These are phyloP conservation scores for Microbotryum scabiosae DNA, from an alignment of 1,284 basidiomycete genomes.

Conservation along the genomic window DNA sequence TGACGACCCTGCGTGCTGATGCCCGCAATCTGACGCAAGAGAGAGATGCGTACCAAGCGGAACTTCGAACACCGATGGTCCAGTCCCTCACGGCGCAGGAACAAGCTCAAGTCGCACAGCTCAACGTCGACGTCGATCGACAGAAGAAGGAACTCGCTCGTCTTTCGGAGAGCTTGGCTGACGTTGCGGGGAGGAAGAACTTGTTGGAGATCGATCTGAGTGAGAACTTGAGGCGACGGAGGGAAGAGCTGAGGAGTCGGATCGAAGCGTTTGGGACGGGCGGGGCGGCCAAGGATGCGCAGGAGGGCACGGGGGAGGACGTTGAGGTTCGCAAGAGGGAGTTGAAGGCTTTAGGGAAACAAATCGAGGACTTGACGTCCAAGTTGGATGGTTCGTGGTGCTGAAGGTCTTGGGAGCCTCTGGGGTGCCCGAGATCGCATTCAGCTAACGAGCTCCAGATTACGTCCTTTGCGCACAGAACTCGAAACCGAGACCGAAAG, in stretches of 20 bases:
- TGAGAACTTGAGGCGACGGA: constrained; percentile 69
- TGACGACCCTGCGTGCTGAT: constrained; percentile 65
- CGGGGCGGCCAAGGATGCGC: constrained; percentile 49
- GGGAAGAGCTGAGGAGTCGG: constrained; percentile 66
- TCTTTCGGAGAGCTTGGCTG: constrained; percentile 58
- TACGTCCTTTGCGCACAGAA: constrained; percentile 30
- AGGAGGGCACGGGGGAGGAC: constrained; percentile 50
- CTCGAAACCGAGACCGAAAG: constrained; percentile 50
- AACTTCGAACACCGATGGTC: constrained; percentile 67
- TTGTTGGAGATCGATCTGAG: constrained; percentile 85
- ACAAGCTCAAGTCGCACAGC: constrained; percentile 54
- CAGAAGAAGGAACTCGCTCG: constrained; percentile 63
- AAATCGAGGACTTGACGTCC: constrained; percentile 57
- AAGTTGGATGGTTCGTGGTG: constrained; percentile 54
- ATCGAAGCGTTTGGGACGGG: constrained; percentile 63
- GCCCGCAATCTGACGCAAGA: constrained; percentile 51
- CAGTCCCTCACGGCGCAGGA: constrained; percentile 67
- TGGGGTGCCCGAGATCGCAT: constrained; percentile 15
- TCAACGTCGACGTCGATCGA: constrained; percentile 69
- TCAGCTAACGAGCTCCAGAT: not conserved
- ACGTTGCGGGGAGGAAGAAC: constrained; percentile 71
- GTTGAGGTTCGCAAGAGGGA: constrained; percentile 62
- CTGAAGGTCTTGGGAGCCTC: not conserved
- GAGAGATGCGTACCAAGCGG: constrained; percentile 57
- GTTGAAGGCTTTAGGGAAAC: constrained; percentile 54